Evolutionary conservation across 2,329 filamentous ascomycete species (phyloP).

Genomic region (Ophiostoma triangulosporum): DNA sequence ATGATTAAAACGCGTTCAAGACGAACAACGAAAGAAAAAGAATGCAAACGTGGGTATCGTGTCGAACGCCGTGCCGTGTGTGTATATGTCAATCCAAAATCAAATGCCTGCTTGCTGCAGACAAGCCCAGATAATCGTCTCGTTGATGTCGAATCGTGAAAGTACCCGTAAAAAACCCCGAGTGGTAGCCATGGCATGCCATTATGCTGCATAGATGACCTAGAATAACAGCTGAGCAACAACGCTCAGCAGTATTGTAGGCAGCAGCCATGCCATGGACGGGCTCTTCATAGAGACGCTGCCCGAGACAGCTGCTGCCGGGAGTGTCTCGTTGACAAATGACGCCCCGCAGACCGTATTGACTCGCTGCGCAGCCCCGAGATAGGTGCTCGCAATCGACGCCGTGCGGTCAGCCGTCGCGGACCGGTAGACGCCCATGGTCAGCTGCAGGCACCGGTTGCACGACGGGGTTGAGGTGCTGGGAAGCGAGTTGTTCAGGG

Average conservation of each 20-base stretch:
- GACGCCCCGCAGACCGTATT: conserved; percentile 48
- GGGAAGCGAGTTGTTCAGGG: conserved; percentile 61
- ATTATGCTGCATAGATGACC: too few species aligned
- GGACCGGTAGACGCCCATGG: conserved; percentile 67
- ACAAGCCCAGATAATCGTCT: not conserved
- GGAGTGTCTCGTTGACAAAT: conserved; percentile 45
- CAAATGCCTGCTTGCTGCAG: conserved; percentile 1
- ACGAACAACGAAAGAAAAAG: not conserved
- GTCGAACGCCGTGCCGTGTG: conserved; percentile 4
- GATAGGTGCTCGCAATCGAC: conserved; percentile 56
- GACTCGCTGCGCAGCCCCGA: conserved; percentile 55
- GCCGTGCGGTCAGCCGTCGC: conserved; percentile 53
- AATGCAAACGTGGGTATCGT: conserved; percentile 9
- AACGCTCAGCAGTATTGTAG: not conserved
- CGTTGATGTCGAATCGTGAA: not conserved
- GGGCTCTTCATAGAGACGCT: not conserved
- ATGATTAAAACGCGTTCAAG: too few species aligned
- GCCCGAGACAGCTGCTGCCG: conserved; percentile 20
- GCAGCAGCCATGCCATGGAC: not conserved
- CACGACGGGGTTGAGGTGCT: conserved; percentile 58
- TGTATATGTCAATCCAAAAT: not conserved
- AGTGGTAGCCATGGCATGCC: too few species aligned
- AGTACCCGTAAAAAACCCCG: too few species aligned
- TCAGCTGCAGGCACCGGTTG: conserved; percentile 59
- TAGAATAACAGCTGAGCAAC: not conserved